Base-by-base conservation (phyloP, 148 eudicot species). In the Silene latifolia region DNA sequence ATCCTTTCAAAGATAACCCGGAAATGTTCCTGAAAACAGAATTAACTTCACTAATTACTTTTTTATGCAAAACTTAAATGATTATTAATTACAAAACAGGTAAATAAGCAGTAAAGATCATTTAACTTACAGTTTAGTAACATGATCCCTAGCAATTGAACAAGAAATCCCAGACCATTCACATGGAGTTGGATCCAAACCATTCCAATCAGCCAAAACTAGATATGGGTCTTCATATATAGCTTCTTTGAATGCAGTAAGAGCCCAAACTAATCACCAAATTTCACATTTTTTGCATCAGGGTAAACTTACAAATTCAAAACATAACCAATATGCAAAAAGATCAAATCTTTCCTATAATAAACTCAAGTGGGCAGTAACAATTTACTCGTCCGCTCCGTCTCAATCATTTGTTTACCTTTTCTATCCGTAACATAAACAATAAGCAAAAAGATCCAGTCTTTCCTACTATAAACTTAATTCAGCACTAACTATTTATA, bases 191-290 rank as follows among this genome's bases (percentile, higher is more conserved):
- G 87, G 71, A 80, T 91, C 99, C 73, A 92, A 75, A 51, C 81
- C 79, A 78, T 92, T 90, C 97, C 99, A 95, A 85, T 85, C 87
- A 27, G 97, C 85, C 79, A 95, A 83, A 84, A 83, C 90, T 71
- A 90, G 74, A 78, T 74, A 75, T 24, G 96, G 96, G 86, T 95
- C 99, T 75, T 95, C 97, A 80, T 85, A 86, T 79, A 95, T 88
- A 14, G 96, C 94, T 87, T 89, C 90, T 76, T 92, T 95, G 87
- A 95, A 90, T 15, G 91, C 74, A 72, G 78, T 82, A 18, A 95
- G 89, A 53, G 90, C 97, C 86, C 85, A 83, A 67, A 90, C 93
- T 95, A 82, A n/a, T 10, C 70, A 81, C 67, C 51, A 67, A 58
- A 62, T 62, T 44, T 7, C 44, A 66, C 71, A 78, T 39, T 74